Percentiles rank a stretch among this genome's conserved stretches.
phyloP scores from a whole-genome alignment of 179 eudicot genomes.

The Beta macrorhiza region DNA sequence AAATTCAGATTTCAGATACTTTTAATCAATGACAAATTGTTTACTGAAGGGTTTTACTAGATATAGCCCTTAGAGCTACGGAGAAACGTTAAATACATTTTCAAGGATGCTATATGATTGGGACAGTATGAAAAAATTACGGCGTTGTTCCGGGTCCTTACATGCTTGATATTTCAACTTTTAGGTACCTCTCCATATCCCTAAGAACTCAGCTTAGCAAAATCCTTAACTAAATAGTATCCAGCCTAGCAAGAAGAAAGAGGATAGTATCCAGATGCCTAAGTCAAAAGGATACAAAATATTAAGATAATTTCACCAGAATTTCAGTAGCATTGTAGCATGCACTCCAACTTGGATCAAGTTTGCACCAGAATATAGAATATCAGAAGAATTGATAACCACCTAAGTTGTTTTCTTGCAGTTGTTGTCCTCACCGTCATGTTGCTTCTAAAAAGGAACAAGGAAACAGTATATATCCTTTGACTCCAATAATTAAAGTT shows the following conservation, averaged over 20 bases:
- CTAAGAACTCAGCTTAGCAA: neutral
- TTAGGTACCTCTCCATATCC: neutral
- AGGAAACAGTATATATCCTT: neutral
- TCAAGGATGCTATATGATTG: neutral
- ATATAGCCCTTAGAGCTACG: neutral
- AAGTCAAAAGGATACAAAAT: slow-evolving; percentile 13
- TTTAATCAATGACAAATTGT: neutral
- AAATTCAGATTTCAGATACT: too few species aligned
- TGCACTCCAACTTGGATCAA: neutral
- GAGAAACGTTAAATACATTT: neutral
- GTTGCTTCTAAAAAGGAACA: neutral
- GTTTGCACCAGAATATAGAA: slow-evolving; percentile 8
- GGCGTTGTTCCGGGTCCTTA: neutral
- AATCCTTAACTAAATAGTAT: neutral
- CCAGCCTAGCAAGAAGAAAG: neutral
- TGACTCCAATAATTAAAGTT: neutral
- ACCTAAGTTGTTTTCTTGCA: neutral
- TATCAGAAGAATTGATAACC: neutral
- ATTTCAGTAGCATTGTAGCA: neutral
- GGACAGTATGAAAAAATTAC: neutral
- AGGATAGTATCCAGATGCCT: neutral
- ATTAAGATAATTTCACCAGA: slow-evolving; percentile 13
- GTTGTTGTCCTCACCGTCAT: neutral
- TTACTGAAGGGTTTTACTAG: neutral
- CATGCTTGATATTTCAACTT: neutral